Base-by-base conservation (phyloP, 345 rosid species). In the Salix suchowensis region DNA sequence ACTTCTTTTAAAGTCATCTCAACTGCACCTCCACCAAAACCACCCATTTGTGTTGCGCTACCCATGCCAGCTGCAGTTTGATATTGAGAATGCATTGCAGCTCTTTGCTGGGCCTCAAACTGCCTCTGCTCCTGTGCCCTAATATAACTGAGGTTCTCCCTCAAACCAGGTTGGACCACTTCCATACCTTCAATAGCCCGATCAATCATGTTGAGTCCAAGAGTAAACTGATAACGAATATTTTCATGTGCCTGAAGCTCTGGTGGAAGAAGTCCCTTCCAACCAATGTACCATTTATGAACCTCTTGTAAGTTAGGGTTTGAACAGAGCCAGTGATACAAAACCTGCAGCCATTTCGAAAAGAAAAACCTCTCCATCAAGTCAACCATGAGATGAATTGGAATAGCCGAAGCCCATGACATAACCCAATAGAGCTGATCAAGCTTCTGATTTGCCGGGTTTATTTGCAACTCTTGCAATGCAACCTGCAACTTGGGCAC, bases 401-500 rank as follows among this genome's bases (percentile, higher is more conserved):
- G 99, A 78, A 93, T 77, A 8, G 88, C 98, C 48, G 93, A 84
- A 70, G 93, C 90, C 99, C 99, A 96, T 12, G 85, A 78, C 88
- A 85, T 87, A 55, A 91, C 98, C 96, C 97, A 92, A 32, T 86
- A 8, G 34, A 90, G 91, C 83, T 86, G 91, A 73, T 90, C 91
- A 80, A 93, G 89, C 58, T 88, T 83, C 87, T 96, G 98, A 73
- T 84, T 86, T 72, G 89, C 89, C 4, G 98, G 97, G 78, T 92
- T 91, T 75, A 96, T 76, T 77, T 88, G 91, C 73, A 96, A 90
- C 85, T 92, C 98, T 69, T 87, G 94, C 72, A 96, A 72, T 19
- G 95, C 96, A 74, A 84, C 79, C 88, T 92, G 94, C 88, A 96
- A 86, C 81, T 96, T 93, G 28, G 99, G 98, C 76, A 93, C 88